phyloP scores from a whole-genome alignment of 352 stramenopile genomes.

The Blastocystis sp. region DNA sequence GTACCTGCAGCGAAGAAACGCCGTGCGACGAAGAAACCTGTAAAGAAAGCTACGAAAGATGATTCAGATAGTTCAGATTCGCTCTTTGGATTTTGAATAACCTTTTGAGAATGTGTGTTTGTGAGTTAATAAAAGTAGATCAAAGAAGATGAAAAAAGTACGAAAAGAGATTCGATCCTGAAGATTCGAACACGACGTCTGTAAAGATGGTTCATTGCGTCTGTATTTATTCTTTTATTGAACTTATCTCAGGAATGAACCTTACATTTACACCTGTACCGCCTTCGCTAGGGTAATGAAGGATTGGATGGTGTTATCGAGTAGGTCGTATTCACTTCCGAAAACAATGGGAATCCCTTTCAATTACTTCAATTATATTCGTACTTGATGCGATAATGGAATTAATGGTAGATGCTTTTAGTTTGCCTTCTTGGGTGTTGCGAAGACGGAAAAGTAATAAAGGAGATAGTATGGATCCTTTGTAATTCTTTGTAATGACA shows the following conservation, averaged over 20 bases:
- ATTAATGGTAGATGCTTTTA: not conserved
- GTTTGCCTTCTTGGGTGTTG: not conserved
- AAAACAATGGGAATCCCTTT: not conserved
- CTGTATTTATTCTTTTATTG: conserved; percentile 21
- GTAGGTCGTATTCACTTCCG: not conserved
- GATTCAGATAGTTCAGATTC: conserved; percentile 25
- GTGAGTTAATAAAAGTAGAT: not conserved
- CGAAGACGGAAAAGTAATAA: not conserved
- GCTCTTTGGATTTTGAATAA: conserved; percentile 44
- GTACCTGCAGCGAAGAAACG: conserved; percentile 20
- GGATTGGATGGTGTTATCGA: not conserved
- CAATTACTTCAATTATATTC: not conserved
- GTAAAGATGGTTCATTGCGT: not conserved
- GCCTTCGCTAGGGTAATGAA: not conserved
- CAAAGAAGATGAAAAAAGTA: too few relatives aligned
- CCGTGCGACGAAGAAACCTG: not conserved
- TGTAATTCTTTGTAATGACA: not conserved
- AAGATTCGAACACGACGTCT: not conserved
- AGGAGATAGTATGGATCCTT: not conserved
- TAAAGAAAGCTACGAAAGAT: conserved; percentile 13
- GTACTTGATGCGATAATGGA: not conserved
- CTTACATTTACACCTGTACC: not conserved
- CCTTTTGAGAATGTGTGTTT: conserved; percentile 22
- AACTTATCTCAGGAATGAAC: too few relatives aligned
- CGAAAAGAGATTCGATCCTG: not conserved